A percentile compares a stretch with the other conserved stretches of the same genome.
phyloP scores from a whole-genome alignment of 257 asterid genomes.

The Ballota nigra region DNA sequence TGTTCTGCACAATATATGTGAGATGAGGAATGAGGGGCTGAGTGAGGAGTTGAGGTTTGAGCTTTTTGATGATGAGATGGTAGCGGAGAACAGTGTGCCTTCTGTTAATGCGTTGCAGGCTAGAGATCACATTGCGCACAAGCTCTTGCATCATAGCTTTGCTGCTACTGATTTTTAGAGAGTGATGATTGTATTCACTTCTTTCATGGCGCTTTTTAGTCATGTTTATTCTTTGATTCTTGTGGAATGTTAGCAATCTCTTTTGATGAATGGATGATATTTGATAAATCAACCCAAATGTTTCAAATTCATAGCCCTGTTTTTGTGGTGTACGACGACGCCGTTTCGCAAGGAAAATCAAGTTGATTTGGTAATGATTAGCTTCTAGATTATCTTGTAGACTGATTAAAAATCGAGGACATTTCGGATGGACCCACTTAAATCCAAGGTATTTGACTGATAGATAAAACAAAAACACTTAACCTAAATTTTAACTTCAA shows the following conservation, averaged over 20 bases:
- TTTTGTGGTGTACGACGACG: not conserved
- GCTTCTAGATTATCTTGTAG: not conserved
- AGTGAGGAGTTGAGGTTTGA: constrained; percentile 24
- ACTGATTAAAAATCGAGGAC: not conserved
- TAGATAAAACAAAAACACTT: no score
- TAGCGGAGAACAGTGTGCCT: constrained; percentile 27
- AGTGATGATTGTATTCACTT: no score
- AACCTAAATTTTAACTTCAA: no score
- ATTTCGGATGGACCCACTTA: not conserved
- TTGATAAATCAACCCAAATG: no score
- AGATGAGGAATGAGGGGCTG: constrained; percentile 41
- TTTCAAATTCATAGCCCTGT: no score
- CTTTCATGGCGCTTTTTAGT: no score
- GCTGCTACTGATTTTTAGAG: constrained; percentile 1
- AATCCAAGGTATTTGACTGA: not conserved
- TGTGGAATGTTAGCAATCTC: not conserved
- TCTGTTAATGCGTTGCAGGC: constrained; percentile 31
- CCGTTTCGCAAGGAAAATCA: not conserved
- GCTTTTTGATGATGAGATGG: constrained; percentile 36
- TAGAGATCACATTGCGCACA: constrained; percentile 41
- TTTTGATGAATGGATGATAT: no score
- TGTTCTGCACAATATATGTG: constrained; percentile 45
- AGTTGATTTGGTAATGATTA: no score
- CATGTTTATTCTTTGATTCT: not conserved
- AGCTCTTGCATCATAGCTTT: constrained; percentile 35